Conservation (phyloP, 768 basidiomycete species). For the Boletus vinaceobasis region DNA sequence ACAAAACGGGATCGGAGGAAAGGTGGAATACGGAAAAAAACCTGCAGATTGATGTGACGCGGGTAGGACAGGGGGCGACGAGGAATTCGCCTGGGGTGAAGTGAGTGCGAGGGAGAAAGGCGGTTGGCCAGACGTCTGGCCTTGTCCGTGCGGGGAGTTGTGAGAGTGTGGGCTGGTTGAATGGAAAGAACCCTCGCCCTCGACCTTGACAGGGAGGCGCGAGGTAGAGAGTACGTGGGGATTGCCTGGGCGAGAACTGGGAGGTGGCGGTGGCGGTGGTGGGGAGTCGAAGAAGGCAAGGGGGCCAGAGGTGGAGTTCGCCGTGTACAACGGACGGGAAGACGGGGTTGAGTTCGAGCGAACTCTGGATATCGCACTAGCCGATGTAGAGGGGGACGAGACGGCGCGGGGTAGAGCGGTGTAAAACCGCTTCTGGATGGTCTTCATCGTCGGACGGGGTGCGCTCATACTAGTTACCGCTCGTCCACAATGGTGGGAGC, state of each 20-base stretch:
- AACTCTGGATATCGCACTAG: slow-evolving; percentile 34
- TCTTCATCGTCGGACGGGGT: slow-evolving; percentile 44
- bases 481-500: slow-evolving; percentile 1
- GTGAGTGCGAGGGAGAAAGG: slow-evolving; percentile 46
- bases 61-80: slow-evolving; percentile 28
- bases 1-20: slow-evolving; percentile 30
- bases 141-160: slow-evolving; percentile 35
- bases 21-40: slow-evolving; percentile 37
- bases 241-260: slow-evolving; percentile 39
- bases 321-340: slow-evolving; percentile 43
- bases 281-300: slow-evolving; percentile 41
- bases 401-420: slow-evolving; percentile 39
- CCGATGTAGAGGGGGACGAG: slow-evolving; percentile 25
- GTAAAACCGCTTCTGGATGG: slow-evolving; percentile 51
- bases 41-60: slow-evolving; percentile 30
- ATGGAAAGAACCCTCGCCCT: slow-evolving; percentile 41
- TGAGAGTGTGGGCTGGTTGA: slow-evolving; percentile 28
- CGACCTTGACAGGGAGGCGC: slow-evolving; percentile 45
- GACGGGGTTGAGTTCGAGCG: slow-evolving; percentile 44
- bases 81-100: slow-evolving; percentile 36
- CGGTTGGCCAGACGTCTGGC: slow-evolving; percentile 29
- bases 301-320: slow-evolving; percentile 27
- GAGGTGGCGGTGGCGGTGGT: slow-evolving; percentile 36
- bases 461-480: slow-evolving; percentile 27
- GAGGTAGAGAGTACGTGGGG: slow-evolving; percentile 38